A percentile compares a stretch with the other conserved stretches of the same genome.
phyloP scores from a whole-genome alignment of 768 basidiomycete species.

The Xerocomellus dryophilus region DNA sequence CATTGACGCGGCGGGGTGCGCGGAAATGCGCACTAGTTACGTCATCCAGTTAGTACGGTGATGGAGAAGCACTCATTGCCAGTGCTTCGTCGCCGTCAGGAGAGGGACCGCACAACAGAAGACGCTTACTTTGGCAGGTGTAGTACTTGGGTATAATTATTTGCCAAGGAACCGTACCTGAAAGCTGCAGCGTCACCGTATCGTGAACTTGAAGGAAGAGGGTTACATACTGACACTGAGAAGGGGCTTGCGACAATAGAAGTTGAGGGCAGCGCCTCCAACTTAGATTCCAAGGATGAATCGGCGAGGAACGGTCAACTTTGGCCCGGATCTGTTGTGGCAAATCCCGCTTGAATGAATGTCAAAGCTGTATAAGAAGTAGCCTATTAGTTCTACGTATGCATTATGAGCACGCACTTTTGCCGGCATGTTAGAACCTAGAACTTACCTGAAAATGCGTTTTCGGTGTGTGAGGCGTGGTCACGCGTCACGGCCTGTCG shows the following conservation, averaged over 20 bases:
- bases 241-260: background rate
- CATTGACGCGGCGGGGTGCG: background rate
- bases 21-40: constrained; percentile 15
- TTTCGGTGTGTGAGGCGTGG: too few relatives aligned
- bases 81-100: constrained; percentile 7
- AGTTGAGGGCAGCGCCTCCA: too few relatives aligned
- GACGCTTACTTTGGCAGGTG: constrained; percentile 17
- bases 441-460: too few relatives aligned
- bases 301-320: too few relatives aligned
- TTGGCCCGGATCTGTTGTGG: too few relatives aligned
- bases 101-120: constrained; percentile 3
- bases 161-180: background rate
- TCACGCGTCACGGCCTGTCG: too few relatives aligned
- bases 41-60: constrained; percentile 13
- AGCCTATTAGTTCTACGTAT: too few relatives aligned
- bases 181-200: background rate
- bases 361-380: too few relatives aligned
- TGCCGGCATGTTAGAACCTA: too few relatives aligned
- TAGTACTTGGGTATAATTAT: background rate
- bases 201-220: background rate
- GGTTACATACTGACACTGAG: background rate
- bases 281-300: too few relatives aligned
- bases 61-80: constrained; percentile 11
- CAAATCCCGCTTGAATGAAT: too few relatives aligned
- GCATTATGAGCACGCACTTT: too few relatives aligned